A percentile compares a stretch with the other conserved stretches of the same genome.
Conservation (phyloP, 2,329 filamentous ascomycete genomes). For the Apiospora arundinis region DNA sequence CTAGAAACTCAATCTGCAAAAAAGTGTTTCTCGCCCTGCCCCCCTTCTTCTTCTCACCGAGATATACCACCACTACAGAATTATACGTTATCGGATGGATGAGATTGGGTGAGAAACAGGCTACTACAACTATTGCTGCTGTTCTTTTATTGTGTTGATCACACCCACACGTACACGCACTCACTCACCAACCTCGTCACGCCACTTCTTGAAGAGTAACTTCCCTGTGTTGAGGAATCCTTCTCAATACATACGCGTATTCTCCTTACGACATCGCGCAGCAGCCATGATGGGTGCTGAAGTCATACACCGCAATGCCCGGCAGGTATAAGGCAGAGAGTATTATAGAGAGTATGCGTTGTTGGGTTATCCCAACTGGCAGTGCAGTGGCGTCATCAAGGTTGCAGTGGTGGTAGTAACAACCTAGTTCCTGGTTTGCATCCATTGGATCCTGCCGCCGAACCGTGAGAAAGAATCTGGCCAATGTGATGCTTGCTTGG, state of each 20-base stretch:
- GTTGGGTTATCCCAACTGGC: neutral
- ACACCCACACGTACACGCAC: neutral
- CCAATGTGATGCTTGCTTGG: conserved; percentile 7
- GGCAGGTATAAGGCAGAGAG: neutral
- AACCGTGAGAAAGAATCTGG: neutral
- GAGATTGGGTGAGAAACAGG: neutral
- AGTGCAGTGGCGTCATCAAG: conserved; percentile 5
- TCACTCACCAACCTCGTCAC: too few relatives aligned
- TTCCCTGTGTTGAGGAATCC: neutral
- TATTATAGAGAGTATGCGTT: neutral
- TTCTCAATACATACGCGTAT: neutral
- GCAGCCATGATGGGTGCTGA: neutral
- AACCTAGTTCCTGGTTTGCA: conserved; percentile 12
- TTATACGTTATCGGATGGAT: neutral
- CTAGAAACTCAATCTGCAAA: conserved; percentile 8
- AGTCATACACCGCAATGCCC: neutral
- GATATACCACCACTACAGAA: neutral
- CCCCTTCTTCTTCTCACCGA: conserved; percentile 5
- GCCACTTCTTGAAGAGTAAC: neutral
- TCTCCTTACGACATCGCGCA: conserved; percentile 10
- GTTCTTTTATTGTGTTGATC: neutral
- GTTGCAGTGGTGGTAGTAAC: neutral
- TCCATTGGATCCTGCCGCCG: conserved; percentile 9
- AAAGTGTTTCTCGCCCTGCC: neutral
- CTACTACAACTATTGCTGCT: neutral